A percentile compares a stretch with the other conserved stretches of the same genome.
phyloP scores from a whole-genome alignment of 345 rosid genomes.

The Citrus mangshanensis region DNA sequence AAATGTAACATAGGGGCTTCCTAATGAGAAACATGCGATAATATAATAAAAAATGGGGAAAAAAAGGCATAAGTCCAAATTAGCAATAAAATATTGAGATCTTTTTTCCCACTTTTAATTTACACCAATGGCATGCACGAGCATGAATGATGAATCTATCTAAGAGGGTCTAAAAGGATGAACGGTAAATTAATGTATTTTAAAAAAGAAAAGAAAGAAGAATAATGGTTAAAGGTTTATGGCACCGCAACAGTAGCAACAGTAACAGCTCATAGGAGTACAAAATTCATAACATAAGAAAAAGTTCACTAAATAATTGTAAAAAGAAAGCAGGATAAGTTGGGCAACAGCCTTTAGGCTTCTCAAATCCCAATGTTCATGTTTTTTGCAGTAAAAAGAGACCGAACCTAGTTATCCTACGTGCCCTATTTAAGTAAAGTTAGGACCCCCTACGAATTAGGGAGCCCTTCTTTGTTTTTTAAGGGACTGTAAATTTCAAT shows the following conservation, averaged over 20 bases:
- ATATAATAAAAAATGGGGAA: too few relatives aligned
- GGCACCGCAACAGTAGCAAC: not conserved
- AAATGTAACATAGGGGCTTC: rapidly evolving
- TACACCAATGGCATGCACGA: not conserved
- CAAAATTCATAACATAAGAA: not conserved
- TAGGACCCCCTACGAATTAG: constrained; percentile 21
- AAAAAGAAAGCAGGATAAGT: not conserved
- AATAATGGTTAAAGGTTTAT: not conserved
- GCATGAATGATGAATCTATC: not conserved
- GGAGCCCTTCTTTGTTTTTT: not conserved
- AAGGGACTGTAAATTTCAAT: not conserved
- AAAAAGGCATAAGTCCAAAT: not conserved
- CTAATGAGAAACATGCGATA: not conserved
- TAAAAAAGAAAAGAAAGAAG: not conserved
- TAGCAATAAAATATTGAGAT: not conserved
- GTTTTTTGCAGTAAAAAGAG: constrained; percentile 22
- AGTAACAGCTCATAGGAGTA: not conserved
- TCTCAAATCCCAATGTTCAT: constrained; percentile 34
- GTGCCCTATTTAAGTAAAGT: not conserved
- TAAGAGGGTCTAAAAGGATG: not conserved
- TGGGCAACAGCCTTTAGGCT: not conserved
- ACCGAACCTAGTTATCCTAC: constrained; percentile 22
- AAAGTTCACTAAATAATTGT: not conserved
- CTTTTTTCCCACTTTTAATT: not conserved
- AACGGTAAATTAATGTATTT: not conserved